Percentiles rank a stretch among this genome's conserved stretches.
Conservation (phyloP, 2,329 filamentous ascomycete genomes). For the Zasmidium citrigriseum region DNA sequence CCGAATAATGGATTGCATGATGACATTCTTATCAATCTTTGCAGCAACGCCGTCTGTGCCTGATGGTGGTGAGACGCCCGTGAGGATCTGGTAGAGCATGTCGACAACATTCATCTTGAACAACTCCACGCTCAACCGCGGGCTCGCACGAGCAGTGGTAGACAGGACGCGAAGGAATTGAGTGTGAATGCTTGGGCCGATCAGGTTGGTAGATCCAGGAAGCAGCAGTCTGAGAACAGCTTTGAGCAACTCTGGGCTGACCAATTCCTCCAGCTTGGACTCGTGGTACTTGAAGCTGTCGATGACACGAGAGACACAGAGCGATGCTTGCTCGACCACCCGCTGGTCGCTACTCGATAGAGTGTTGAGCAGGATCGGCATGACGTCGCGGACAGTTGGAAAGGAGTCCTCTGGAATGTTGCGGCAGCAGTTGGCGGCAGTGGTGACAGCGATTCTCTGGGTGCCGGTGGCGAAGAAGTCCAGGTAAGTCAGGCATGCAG, state of each 20-base stretch:
- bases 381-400: slow-evolving; percentile 85
- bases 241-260: slow-evolving; percentile 82
- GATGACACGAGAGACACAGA: slow-evolving; percentile 93
- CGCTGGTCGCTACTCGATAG: slow-evolving; percentile 90
- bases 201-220: slow-evolving; percentile 92
- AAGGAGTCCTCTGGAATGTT: slow-evolving; percentile 96
- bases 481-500: slow-evolving; percentile 91
- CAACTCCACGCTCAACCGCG: slow-evolving; percentile 81
- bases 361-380: slow-evolving; percentile 91
- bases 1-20: slow-evolving; percentile 98
- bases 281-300: slow-evolving; percentile 94
- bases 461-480: slow-evolving; percentile 98
- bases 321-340: slow-evolving; percentile 92
- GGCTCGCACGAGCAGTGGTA: slow-evolving; percentile 86
- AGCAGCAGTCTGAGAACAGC: slow-evolving; percentile 84
- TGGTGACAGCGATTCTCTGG: slow-evolving; percentile 93
- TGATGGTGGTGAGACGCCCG: slow-evolving; percentile 86
- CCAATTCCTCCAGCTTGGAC: slow-evolving; percentile 85
- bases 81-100: slow-evolving; percentile 95
- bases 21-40: slow-evolving; percentile 92
- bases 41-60: slow-evolving; percentile 75
- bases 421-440: slow-evolving; percentile 95
- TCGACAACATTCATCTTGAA: slow-evolving; percentile 97
- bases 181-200: slow-evolving; percentile 91
- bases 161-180: slow-evolving; percentile 91